phyloP scores from a whole-genome alignment of 2,329 filamentous ascomycete genomes.

The Dendryphion nanum region DNA sequence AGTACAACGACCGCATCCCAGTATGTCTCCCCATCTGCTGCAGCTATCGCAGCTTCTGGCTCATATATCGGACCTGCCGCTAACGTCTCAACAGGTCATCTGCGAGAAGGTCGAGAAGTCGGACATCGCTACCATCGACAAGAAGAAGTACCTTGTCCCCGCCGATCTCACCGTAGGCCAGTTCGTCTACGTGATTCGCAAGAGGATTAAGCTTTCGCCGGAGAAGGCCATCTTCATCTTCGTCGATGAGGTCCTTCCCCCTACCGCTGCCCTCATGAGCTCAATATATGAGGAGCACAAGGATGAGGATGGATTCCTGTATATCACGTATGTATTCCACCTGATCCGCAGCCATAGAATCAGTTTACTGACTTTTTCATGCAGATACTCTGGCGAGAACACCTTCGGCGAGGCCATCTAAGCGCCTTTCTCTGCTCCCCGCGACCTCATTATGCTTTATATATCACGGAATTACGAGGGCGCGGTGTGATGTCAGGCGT shows the following conservation, averaged over 20 bases:
- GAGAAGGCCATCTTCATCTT: constrained; percentile 99
- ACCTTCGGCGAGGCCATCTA: constrained; percentile 71
- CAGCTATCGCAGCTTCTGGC: constrained; percentile 1
- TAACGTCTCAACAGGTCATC: constrained; percentile 69
- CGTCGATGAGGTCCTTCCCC: constrained; percentile 95
- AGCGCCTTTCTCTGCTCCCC: constrained; percentile 9
- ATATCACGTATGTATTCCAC: constrained; percentile 74
- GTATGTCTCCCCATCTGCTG: constrained; percentile 57
- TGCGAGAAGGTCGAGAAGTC: constrained; percentile 99
- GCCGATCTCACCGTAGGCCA: constrained; percentile 97
- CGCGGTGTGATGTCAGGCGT: constrained; percentile 26
- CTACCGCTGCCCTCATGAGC: constrained; percentile 97
- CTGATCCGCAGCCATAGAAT: not conserved
- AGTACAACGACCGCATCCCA: constrained; percentile 97
- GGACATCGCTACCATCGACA: constrained; percentile 99
- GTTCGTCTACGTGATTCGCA: constrained; percentile 99
- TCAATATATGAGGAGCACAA: constrained; percentile 99
- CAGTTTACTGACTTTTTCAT: constrained; percentile 17
- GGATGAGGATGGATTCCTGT: constrained; percentile 83
- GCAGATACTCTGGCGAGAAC: constrained; percentile 94
- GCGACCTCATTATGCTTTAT: constrained; percentile 2
- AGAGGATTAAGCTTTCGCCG: constrained; percentile 98
- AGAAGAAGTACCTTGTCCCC: constrained; percentile 99
- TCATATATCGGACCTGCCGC: constrained; percentile 7
- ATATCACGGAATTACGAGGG: no score